Evolutionary conservation across 352 stramenopile species (phyloP).

Genomic region (Pythium monospermum): DNA sequence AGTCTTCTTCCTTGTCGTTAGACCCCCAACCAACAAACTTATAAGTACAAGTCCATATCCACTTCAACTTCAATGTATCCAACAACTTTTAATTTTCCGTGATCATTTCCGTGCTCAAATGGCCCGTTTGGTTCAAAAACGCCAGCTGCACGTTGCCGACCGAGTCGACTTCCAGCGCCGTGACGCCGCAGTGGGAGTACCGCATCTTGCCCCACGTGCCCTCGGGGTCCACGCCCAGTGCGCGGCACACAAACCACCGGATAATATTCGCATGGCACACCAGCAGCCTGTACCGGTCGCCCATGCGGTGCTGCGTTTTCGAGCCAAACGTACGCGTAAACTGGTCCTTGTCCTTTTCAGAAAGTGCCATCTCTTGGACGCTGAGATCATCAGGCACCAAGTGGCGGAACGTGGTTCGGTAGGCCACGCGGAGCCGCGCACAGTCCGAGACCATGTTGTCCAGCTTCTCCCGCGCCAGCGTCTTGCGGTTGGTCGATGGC

Average conservation of each 20-base stretch:
- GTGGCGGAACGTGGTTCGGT: conserved; percentile 65
- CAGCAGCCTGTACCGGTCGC: conserved; percentile 49
- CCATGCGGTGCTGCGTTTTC: conserved; percentile 28
- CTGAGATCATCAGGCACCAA: conserved; percentile 52
- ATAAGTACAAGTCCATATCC: too few relatives aligned
- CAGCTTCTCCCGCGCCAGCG: conserved; percentile 57
- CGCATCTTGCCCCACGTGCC: conserved; percentile 68
- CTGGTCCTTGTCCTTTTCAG: conserved; percentile 21
- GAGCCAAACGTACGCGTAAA: conserved; percentile 30
- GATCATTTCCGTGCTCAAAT: conserved; percentile 51
- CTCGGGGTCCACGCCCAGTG: conserved; percentile 55
- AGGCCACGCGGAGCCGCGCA: conserved; percentile 54
- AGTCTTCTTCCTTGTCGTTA: neutral
- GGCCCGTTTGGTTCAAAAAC: conserved; percentile 59
- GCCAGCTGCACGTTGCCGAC: conserved; percentile 64
- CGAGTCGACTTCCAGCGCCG: conserved; percentile 56
- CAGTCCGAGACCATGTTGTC: conserved; percentile 73
- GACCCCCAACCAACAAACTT: neutral
- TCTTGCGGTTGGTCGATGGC: conserved; percentile 57
- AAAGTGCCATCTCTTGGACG: conserved; percentile 21
- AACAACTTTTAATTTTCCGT: conserved; percentile 34
- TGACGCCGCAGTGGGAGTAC: conserved; percentile 65
- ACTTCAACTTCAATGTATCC: neutral
- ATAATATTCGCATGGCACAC: conserved; percentile 75
- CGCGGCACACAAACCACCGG: conserved; percentile 64